Conservation (phyloP, 768 basidiomycete genomes). For the Agrocybe pediades region DNA sequence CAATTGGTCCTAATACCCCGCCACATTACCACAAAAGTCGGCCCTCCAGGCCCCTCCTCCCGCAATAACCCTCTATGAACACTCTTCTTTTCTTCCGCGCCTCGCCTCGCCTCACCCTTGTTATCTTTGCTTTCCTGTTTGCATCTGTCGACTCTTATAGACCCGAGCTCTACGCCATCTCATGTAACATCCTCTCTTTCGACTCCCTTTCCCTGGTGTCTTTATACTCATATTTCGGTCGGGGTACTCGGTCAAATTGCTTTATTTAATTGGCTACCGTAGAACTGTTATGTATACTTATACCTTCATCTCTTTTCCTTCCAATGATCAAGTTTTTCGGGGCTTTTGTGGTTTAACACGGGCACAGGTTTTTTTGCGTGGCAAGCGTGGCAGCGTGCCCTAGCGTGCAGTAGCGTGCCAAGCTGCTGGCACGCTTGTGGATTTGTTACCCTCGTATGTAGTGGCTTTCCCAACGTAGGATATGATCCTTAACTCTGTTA, state of each 20-base stretch:
- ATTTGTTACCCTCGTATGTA: too few relatives aligned
- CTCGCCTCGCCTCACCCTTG: constrained; percentile 10
- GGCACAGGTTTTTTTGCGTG: too few relatives aligned
- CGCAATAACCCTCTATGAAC: neutral
- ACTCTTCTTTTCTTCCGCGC: neutral
- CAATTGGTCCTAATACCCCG: constrained; percentile 3
- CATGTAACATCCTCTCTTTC: constrained; percentile 18
- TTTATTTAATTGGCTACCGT: constrained; percentile 10
- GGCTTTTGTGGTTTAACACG: constrained; percentile 8
- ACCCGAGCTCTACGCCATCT: constrained; percentile 7
- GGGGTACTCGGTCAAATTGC: constrained; percentile 25
- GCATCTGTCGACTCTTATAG: constrained; percentile 21
- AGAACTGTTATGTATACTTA: constrained; percentile 17
- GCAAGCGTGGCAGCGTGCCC: too few relatives aligned
- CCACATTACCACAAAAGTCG: constrained; percentile 16
- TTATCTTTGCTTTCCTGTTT: constrained; percentile 20
- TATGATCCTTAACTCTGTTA: too few relatives aligned
- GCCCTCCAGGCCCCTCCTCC: constrained; percentile 14
- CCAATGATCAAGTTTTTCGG: constrained; percentile 13
- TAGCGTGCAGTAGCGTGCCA: too few relatives aligned
- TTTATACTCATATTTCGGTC: constrained; percentile 21
- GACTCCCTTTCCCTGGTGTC: constrained; percentile 7
- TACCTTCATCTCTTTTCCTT: constrained; percentile 11
- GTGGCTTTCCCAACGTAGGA: too few relatives aligned
- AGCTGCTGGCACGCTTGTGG: too few relatives aligned